Evolutionary conservation across 768 basidiomycete genomes (phyloP).

Genomic region (Chalciporus sphaerocephalus): DNA sequence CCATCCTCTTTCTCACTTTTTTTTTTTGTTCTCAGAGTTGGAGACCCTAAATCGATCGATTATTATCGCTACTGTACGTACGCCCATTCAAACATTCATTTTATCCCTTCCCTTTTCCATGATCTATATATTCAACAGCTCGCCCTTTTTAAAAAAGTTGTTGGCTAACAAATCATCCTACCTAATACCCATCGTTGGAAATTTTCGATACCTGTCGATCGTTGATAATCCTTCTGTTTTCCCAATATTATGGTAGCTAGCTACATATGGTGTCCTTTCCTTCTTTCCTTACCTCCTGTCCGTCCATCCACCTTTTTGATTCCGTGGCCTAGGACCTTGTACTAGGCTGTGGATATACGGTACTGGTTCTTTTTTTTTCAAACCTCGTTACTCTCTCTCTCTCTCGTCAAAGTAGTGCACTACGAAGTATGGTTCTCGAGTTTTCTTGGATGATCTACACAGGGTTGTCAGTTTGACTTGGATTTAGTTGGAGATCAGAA

Average conservation of each 20-base stretch:
- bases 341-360: too few relatives aligned
- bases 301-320: too few relatives aligned
- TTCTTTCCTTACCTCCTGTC: constrained; percentile 8
- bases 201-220: constrained; percentile 17
- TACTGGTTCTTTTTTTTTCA: background rate
- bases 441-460: constrained; percentile 1
- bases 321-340: too few relatives aligned
- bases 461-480: background rate
- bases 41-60: constrained; percentile 3
- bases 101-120: background rate
- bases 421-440: constrained; percentile 14
- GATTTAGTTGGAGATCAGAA: too few relatives aligned
- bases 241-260: too few relatives aligned
- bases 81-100: constrained; percentile 4
- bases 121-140: constrained; percentile 11
- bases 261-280: background rate
- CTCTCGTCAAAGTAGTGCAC: constrained; percentile 5
- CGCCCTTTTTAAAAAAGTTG: constrained; percentile 3
- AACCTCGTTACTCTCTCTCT: background rate
- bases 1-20: constrained; percentile 3
- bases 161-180: constrained; percentile 11
- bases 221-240: too few relatives aligned
- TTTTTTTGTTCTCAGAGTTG: constrained; percentile 8
- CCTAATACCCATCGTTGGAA: constrained; percentile 24
- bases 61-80: background rate